A percentile compares a stretch with the other conserved stretches of the same genome.
Conservation (phyloP, 2,329 filamentous ascomycete species). For the Meredithiella fracta region DNA sequence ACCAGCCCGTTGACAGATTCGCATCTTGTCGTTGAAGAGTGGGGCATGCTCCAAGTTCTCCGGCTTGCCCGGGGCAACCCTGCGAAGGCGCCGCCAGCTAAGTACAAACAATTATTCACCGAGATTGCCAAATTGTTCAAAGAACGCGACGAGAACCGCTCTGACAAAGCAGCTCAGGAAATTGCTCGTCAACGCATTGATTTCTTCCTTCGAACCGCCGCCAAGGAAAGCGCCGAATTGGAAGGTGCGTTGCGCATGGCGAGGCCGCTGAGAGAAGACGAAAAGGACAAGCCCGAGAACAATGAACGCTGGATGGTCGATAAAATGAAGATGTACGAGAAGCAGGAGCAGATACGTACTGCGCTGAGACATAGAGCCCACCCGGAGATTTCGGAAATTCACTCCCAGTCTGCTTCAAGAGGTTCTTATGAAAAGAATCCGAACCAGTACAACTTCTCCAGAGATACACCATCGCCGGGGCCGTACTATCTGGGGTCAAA, state of each 20-base stretch:
- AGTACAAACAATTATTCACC: slow-evolving; percentile 19
- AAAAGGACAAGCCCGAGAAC: slow-evolving; percentile 3
- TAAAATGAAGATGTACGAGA: slow-evolving; percentile 5
- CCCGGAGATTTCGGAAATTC: background rate
- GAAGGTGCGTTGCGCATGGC: slow-evolving; percentile 7
- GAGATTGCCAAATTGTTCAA: slow-evolving; percentile 22
- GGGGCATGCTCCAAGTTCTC: slow-evolving; percentile 19
- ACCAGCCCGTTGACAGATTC: slow-evolving; percentile 18
- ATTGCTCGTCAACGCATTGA: slow-evolving; percentile 18
- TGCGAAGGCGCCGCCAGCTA: slow-evolving; percentile 13
- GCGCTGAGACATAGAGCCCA: background rate
- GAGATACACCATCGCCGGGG: background rate
- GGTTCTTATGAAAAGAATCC: background rate
- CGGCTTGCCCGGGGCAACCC: slow-evolving; percentile 17
- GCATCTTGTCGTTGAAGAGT: slow-evolving; percentile 21
- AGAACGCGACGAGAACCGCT: slow-evolving; percentile 21
- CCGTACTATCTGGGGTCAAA: background rate
- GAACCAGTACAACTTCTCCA: background rate
- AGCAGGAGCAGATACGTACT: background rate
- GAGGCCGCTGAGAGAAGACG: background rate
- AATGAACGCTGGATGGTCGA: slow-evolving; percentile 25
- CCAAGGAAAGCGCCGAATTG: slow-evolving; percentile 16
- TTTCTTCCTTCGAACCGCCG: slow-evolving; percentile 18
- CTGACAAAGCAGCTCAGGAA: slow-evolving; percentile 15
- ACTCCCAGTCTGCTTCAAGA: background rate